Evolutionary conservation across 2,329 filamentous ascomycete species (phyloP), one percentile per base, ranked within the genome.

Genomic region (Ceratocystis ficicola): DNA sequence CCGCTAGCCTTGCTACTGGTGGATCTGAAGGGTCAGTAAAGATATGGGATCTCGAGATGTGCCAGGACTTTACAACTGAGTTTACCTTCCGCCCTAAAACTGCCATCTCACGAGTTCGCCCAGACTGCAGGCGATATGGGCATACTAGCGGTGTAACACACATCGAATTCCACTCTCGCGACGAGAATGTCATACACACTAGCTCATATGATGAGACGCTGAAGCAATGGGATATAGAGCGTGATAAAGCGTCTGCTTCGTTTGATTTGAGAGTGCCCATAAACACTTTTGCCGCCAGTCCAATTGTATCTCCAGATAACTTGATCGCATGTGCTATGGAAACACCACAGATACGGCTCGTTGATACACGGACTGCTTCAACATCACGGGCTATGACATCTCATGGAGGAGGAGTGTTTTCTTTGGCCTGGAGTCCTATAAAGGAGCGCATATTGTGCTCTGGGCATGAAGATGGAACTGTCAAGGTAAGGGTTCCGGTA

Each of bases 321-420:
- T 81, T 96, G 3, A 88, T 96, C 8, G 91, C 93, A 8, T 94
- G 90, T 71, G 92, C 89, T 0, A 95, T 91, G 0, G 90, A 95
- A 69, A 86, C 94, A 72, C 89, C 90, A 5, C 82, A 88, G 30
- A 88, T 96, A 15, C 86, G 91, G 17, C 82, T 97, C 5, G 84
- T 96, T 5, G 93, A 97, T 73, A 80, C 61, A 28, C 64, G 66
- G 7, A 59, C 60, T 32, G 32, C 50, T 7, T 65, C 52, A n/a
- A 55, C 61, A 61, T 86, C 88, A 1, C 88, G 91, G 72, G 84
- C 86, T 1, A 78, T 92, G 36, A 81, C 86, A 1, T 86, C 87
- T 0, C 86, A 89, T 69, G 82, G 83, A 46, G 85, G 85, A 0
- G 84, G 86, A 4, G 81, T 90, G 0, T 76, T 90, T 4, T 83